phyloP scores from a whole-genome alignment of 768 basidiomycete species.

The Cystobasidium ongulense region DNA sequence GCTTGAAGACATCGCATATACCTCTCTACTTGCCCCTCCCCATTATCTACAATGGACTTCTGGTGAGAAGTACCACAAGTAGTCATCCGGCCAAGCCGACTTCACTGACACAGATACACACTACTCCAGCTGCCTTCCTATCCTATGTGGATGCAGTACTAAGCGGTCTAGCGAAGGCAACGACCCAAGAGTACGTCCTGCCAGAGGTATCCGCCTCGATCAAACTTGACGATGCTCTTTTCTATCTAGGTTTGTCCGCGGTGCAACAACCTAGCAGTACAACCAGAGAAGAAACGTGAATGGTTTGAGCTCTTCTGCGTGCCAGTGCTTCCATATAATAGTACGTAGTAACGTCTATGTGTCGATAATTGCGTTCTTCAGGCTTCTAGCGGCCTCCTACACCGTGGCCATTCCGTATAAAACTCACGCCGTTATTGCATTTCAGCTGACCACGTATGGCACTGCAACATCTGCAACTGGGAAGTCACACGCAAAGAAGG shows the following conservation, averaged over 20 bases:
- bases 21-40: too few species aligned
- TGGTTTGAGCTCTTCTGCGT: constrained; percentile 31
- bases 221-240: neutral
- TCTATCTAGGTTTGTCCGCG: neutral
- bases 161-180: constrained; percentile 5
- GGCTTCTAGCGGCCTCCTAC: too few species aligned
- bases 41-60: too few species aligned
- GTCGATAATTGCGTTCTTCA: too few species aligned
- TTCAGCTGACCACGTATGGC: constrained; percentile 17
- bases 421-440: too few species aligned
- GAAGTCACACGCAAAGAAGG: neutral
- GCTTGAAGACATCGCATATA: too few species aligned
- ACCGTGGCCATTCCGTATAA: too few species aligned
- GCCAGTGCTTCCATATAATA: neutral
- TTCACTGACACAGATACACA: neutral
- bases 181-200: neutral
- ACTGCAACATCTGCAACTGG: constrained; percentile 27
- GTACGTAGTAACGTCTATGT: neutral
- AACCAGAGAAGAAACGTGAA: constrained; percentile 20
- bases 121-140: constrained; percentile 11
- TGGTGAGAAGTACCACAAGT: too few species aligned
- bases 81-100: neutral
- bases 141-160: constrained; percentile 19
- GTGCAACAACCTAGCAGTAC: constrained; percentile 12
- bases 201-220: neutral